Percentiles rank a stretch among this genome's conserved stretches.
Evolutionary conservation across 2,329 filamentous ascomycete species (phyloP).

Genomic region (Ascochyta pisi): DNA sequence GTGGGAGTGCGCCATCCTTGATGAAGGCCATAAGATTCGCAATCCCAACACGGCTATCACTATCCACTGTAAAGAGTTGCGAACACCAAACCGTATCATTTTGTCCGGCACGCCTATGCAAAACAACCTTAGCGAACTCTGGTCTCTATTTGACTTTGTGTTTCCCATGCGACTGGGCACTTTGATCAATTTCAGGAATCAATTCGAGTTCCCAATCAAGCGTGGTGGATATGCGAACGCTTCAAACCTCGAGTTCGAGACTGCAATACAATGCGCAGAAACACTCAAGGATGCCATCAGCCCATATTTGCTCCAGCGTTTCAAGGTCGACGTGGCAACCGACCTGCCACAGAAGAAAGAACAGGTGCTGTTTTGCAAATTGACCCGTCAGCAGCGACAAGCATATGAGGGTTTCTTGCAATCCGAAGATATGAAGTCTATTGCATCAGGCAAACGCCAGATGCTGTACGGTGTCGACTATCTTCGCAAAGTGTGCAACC

Average conservation of each 20-base stretch:
- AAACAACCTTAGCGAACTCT: slow-evolving; percentile 92
- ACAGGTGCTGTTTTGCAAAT: slow-evolving; percentile 92
- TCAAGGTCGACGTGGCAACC: slow-evolving; percentile 92
- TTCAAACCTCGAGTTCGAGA: slow-evolving; percentile 91
- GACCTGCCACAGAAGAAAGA: slow-evolving; percentile 96
- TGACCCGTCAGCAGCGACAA: slow-evolving; percentile 78
- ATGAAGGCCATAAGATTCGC: slow-evolving; percentile 97
- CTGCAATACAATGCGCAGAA: slow-evolving; percentile 91
- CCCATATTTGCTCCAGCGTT: slow-evolving; percentile 87
- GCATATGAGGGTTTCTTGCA: slow-evolving; percentile 82
- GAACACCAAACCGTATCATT: slow-evolving; percentile 88
- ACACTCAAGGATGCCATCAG: slow-evolving; percentile 93
- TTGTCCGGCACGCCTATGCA: slow-evolving; percentile 97
- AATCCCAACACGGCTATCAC: slow-evolving; percentile 96
- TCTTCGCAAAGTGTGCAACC: slow-evolving; percentile 95
- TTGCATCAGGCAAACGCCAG: slow-evolving; percentile 75
- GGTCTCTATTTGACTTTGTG: slow-evolving; percentile 97
- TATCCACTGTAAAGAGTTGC: slow-evolving; percentile 91
- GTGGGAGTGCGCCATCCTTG: slow-evolving; percentile 93
- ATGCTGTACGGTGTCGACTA: slow-evolving; percentile 90
- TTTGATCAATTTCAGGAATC: slow-evolving; percentile 84
- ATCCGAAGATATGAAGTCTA: slow-evolving; percentile 85
- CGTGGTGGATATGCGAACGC: slow-evolving; percentile 95
- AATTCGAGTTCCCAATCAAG: slow-evolving; percentile 93
- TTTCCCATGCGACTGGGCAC: slow-evolving; percentile 96